Evolutionary conservation across 2,329 filamentous ascomycete species (phyloP), one percentile per base, ranked within the genome.

Genomic region (Ceratocystis albifundus): DNA sequence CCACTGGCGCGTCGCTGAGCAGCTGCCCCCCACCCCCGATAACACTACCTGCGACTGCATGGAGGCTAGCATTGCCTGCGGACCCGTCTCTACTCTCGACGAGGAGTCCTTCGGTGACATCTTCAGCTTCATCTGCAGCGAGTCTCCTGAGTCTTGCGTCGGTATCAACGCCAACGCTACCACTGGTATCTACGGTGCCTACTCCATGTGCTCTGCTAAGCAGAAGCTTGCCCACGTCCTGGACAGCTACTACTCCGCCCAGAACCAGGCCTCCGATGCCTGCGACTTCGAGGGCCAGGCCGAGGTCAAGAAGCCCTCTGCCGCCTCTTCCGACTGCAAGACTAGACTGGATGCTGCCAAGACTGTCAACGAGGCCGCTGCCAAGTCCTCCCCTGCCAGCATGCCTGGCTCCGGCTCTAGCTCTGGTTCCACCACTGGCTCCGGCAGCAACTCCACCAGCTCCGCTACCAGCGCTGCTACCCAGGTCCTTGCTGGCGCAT

Each of bases 21-120:
- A 81, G 55, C 89, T 99, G 44, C 94, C 94, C 32, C 93, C 92
- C 8, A 84, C 83, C 10, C 91, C 92, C 69, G 90, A 97, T 78
- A 73, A 83, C 59, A 73, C 84, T 57, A 85, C 96, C 61, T 99
- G 94, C 82, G 76, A 80, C 67, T 99, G 94, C 84, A 96, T 96
- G 89, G 82, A 84, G 75, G 79, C 83, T 70, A 85, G 84, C 57
- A 79, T 96, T 67, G 78, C 79, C 68, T 99, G 94, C 78, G 81
- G 82, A 32, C 84, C 90, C 68, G 79, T 82, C 59, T 76, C 80
- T 61, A 76, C 76, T 71, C 77, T 90, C 28, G 77, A 81, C 69
- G 74, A 78, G 62, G 79, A 85, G 65, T 77, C 84, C 66, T 88
- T 84, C 72, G 83, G 82, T 62, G 77, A 81, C 17, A 82, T 94